Evolutionary conservation across 2,329 filamentous ascomycete genomes (phyloP).

Genomic region (Diplodia intermedia): DNA sequence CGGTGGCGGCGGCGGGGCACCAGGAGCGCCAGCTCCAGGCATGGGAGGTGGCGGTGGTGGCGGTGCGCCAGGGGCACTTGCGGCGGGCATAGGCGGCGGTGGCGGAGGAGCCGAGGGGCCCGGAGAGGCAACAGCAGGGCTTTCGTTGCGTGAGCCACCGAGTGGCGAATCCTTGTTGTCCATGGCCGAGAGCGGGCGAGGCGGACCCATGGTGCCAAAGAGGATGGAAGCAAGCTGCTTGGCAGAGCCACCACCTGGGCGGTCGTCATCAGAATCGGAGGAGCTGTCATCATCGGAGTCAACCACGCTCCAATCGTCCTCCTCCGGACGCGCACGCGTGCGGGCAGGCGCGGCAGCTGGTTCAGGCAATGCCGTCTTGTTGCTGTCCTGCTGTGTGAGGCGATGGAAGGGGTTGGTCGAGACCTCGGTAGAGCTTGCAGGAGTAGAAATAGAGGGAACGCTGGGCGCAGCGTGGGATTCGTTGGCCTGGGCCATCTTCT

Average conservation of each 20-base stretch:
- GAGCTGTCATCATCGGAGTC: constrained; percentile 77
- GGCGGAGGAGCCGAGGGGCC: constrained; percentile 54
- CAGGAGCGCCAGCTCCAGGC: constrained; percentile 39
- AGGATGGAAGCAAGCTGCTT: constrained; percentile 93
- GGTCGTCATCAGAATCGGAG: constrained; percentile 76
- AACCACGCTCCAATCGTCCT: constrained; percentile 82
- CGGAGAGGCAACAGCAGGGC: constrained; percentile 51
- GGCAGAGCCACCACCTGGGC: constrained; percentile 80
- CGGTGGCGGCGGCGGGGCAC: constrained; percentile 46
- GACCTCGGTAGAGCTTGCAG: constrained; percentile 59
- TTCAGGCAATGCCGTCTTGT: constrained; percentile 54
- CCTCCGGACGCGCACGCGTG: constrained; percentile 61
- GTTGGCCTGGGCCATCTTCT: constrained; percentile 78
- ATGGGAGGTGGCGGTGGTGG: constrained; percentile 59
- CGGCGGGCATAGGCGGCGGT: constrained; percentile 45
- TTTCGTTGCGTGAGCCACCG: constrained; percentile 47
- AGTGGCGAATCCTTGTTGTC: constrained; percentile 68
- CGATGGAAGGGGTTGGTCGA: constrained; percentile 98
- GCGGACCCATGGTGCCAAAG: constrained; percentile 96
- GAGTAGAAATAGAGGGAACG: constrained; percentile 50
- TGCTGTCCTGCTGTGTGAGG: constrained; percentile 69
- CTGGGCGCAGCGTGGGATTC: constrained; percentile 60
- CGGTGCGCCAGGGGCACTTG: constrained; percentile 44
- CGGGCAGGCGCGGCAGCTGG: constrained; percentile 57
- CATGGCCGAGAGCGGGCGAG: constrained; percentile 82